phyloP scores from a whole-genome alignment of 192 early-diverging fungal genomes.

The Coemansia sp. region DNA sequence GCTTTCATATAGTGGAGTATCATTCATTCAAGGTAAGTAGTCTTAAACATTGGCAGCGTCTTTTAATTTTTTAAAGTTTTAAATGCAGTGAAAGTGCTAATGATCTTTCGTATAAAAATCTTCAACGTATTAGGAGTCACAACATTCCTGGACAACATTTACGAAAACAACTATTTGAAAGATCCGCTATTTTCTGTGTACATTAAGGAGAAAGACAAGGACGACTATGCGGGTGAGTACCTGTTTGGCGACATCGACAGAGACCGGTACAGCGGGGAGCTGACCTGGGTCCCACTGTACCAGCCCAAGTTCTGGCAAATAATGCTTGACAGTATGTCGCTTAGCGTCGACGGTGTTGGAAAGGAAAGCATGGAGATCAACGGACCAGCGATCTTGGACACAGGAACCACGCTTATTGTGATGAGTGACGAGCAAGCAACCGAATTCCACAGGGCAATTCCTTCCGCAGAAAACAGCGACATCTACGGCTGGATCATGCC shows the following conservation, averaged over 20 bases:
- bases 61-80: background rate
- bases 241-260: conserved; percentile 62
- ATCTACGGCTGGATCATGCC: conserved; percentile 56
- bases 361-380: conserved; percentile 43
- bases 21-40: conserved; percentile 52
- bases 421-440: conserved; percentile 59
- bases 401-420: conserved; percentile 65
- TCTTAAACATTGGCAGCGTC: background rate
- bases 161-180: conserved; percentile 57
- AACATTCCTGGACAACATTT: conserved; percentile 57
- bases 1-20: conserved; percentile 59
- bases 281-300: conserved; percentile 58
- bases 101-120: too few species aligned
- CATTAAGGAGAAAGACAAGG: conserved; percentile 55
- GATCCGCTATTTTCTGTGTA: conserved; percentile 73
- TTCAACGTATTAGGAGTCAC: conserved; percentile 34
- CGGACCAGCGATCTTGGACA: conserved; percentile 60
- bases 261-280: conserved; percentile 51
- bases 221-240: conserved; percentile 58
- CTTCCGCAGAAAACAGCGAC: conserved; percentile 47
- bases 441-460: conserved; percentile 57
- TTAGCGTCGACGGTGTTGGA: conserved; percentile 36
- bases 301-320: conserved; percentile 60
- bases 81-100: background rate
- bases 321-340: conserved; percentile 46